phyloP scores from a whole-genome alignment of 2,329 filamentous ascomycete genomes.

The Amphichorda felina region DNA sequence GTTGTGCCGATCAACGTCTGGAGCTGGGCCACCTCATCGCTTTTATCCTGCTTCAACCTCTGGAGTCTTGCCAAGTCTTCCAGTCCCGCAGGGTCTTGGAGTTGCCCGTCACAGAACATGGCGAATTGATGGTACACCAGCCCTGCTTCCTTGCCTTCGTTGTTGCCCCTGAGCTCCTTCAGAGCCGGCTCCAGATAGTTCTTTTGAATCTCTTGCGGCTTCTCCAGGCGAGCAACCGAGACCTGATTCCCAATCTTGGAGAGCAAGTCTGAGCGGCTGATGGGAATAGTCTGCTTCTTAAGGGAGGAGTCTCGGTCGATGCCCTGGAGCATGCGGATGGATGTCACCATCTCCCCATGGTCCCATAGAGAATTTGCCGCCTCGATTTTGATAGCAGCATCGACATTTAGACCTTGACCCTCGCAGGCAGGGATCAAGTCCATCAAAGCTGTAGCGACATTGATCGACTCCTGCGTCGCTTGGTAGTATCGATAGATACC shows the following conservation, averaged over 20 bases:
- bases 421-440: slow-evolving; percentile 61
- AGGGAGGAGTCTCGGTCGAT: slow-evolving; percentile 50
- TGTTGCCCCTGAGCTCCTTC: slow-evolving; percentile 60
- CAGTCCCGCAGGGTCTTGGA: slow-evolving; percentile 73
- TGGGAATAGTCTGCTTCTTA: slow-evolving; percentile 55
- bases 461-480: slow-evolving; percentile 75
- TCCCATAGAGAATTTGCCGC: slow-evolving; percentile 88
- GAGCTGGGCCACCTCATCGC: slow-evolving; percentile 66
- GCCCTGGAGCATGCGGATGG: slow-evolving; percentile 76
- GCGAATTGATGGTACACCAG: slow-evolving; percentile 93
- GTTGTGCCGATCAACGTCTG: slow-evolving; percentile 44
- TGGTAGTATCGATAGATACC: slow-evolving; percentile 68
- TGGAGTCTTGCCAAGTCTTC: slow-evolving; percentile 77
- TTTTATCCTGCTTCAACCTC: slow-evolving; percentile 68
- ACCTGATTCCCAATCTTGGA: slow-evolving; percentile 82
- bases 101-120: slow-evolving; percentile 85
- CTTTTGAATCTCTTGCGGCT: slow-evolving; percentile 79
- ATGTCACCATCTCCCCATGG: slow-evolving; percentile 78
- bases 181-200: slow-evolving; percentile 79
- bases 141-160: slow-evolving; percentile 62
- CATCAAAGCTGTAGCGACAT: slow-evolving; percentile 72
- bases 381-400: slow-evolving; percentile 68
- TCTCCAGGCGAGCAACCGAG: slow-evolving; percentile 81
- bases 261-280: slow-evolving; percentile 68
- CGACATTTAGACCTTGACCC: slow-evolving; percentile 61